Conservation (phyloP, 306 rosid genomes). For the Morella rubra region DNA sequence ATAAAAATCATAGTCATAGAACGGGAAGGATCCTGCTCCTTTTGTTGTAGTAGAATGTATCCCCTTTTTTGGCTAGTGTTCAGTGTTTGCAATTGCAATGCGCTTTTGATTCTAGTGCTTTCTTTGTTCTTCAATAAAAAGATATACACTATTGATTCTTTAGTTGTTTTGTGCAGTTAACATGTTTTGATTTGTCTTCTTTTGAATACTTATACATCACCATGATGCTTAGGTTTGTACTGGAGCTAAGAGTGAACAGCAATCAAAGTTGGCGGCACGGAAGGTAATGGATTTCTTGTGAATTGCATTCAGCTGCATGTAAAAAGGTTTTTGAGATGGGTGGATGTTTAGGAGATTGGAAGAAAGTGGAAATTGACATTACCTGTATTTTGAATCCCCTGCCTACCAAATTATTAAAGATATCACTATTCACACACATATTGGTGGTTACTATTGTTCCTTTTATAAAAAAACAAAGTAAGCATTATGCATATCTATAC, state of each 20-base stretch:
- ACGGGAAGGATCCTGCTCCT: neutral
- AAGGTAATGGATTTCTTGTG: conserved; percentile 50
- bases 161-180: neutral
- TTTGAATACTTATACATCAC: neutral
- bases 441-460: too few relatives aligned
- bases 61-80: neutral
- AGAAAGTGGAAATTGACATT: too few relatives aligned
- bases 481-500: too few relatives aligned
- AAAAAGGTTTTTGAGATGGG: neutral
- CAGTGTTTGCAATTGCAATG: neutral
- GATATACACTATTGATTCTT: neutral
- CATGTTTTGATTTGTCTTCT: neutral
- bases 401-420: too few relatives aligned
- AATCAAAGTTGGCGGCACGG: conserved; percentile 92
- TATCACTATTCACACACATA: too few relatives aligned
- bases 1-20: neutral
- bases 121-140: too few relatives aligned
- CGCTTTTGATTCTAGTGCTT: too few relatives aligned
- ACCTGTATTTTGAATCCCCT: too few relatives aligned
- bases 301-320: neutral
- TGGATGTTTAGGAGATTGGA: too few relatives aligned
- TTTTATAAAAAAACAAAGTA: too few relatives aligned
- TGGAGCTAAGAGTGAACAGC: conserved; percentile 92
- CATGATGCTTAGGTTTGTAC: conserved; percentile 74
- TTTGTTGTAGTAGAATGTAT: neutral